These are phyloP conservation scores for Camellia granthamiana DNA, from an alignment of 148 eudicot species.

Conservation along the genomic window DNA sequence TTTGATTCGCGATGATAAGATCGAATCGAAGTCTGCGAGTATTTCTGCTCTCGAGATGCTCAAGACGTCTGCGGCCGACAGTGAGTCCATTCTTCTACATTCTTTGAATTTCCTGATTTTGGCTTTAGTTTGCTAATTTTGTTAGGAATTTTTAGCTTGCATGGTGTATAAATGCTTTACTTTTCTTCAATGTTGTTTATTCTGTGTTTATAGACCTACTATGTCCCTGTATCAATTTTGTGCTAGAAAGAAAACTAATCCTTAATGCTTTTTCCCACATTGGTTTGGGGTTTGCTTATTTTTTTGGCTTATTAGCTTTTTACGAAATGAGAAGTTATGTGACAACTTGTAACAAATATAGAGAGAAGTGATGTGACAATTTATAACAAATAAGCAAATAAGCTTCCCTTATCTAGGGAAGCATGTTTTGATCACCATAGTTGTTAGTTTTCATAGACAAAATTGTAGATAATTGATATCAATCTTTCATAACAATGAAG, in stretches of 20 bases:
- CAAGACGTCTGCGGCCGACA: conserved; percentile 39
- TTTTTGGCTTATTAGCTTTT: too few species aligned
- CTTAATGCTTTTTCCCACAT: too few species aligned
- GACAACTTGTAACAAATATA: too few species aligned
- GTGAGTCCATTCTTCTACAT: conserved; percentile 21
- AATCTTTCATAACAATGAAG: not conserved
- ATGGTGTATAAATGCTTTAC: too few species aligned
- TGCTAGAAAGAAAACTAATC: not conserved
- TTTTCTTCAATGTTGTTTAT: too few species aligned
- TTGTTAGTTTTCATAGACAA: not conserved
- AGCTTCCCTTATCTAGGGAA: too few species aligned
- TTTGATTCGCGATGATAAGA: conserved; percentile 9
- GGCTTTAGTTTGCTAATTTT: not conserved
- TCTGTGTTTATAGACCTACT: too few species aligned
- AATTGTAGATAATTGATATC: not conserved
- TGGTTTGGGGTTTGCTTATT: too few species aligned
- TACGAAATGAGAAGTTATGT: too few species aligned
- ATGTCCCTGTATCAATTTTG: too few species aligned
- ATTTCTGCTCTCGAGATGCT: conserved; percentile 36
- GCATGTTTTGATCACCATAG: not conserved
- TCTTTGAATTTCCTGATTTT: not conserved
- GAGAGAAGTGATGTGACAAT: too few species aligned
- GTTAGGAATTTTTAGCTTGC: not conserved
- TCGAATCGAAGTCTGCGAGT: conserved; percentile 22
- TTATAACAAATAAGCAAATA: too few species aligned